Conservation (phyloP, 2,329 filamentous ascomycete genomes). For the Fusarium fujikuroi region DNA sequence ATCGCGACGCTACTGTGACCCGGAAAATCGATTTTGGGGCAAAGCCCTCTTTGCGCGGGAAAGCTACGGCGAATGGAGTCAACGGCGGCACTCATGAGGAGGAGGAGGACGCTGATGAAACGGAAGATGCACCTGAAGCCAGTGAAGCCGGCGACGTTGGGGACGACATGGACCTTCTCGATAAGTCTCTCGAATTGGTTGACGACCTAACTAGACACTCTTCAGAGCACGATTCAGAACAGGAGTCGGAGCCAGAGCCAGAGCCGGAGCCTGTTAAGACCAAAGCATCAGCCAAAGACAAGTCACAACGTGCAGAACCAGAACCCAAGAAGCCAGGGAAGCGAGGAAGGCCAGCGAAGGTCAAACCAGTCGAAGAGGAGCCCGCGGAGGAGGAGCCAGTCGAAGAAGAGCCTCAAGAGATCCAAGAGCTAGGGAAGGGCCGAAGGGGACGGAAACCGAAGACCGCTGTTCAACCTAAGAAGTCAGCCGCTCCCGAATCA, state of each 20-base stretch:
- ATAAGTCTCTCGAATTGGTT: constrained; percentile 58
- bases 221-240: constrained; percentile 28
- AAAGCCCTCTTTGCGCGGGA: constrained; percentile 13
- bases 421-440: neutral
- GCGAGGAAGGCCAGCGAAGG: constrained; percentile 40
- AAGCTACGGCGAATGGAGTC: constrained; percentile 43
- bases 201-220: constrained; percentile 45
- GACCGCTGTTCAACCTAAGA: constrained; percentile 24
- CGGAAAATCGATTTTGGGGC: constrained; percentile 64
- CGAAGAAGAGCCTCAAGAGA: constrained; percentile 14
- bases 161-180: constrained; percentile 47
- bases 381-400: constrained; percentile 15
- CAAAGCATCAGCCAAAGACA: constrained; percentile 13
- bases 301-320: neutral
- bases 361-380: constrained; percentile 23
- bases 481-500: constrained; percentile 13
- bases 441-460: constrained; percentile 32
- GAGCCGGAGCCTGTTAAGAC: neutral
- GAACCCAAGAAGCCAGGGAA: constrained; percentile 14
- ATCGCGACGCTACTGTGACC: constrained; percentile 57
- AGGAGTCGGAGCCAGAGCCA: neutral
- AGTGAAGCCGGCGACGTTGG: neutral
- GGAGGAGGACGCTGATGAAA: constrained; percentile 46
- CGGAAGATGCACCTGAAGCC: constrained; percentile 40
- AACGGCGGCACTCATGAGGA: constrained; percentile 45